phyloP scores from a whole-genome alignment of 2,329 filamentous ascomycete species.

The Cytospora chrysosperma region DNA sequence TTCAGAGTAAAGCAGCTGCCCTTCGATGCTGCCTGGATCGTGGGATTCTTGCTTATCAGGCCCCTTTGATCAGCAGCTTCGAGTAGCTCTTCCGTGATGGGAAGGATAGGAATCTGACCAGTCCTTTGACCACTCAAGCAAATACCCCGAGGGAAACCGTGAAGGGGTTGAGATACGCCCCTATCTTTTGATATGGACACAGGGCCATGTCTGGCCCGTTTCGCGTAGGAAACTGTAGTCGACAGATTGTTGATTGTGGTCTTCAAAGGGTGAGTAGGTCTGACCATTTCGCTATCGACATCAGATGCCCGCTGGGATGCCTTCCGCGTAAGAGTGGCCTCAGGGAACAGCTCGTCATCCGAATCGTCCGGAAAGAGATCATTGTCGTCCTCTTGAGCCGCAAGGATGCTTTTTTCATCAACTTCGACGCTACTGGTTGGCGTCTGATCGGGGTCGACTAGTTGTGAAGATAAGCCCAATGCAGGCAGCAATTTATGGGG shows the following conservation, averaged over 20 bases:
- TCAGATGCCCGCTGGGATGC: slow-evolving; percentile 16
- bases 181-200: neutral
- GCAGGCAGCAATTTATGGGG: slow-evolving; percentile 60
- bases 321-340: slow-evolving; percentile 29
- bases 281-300: slow-evolving; percentile 10
- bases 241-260: slow-evolving; percentile 17
- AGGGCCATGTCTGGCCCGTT: neutral
- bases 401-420: slow-evolving; percentile 60
- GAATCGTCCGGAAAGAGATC: slow-evolving; percentile 51
- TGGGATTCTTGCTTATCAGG: slow-evolving; percentile 35
- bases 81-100: slow-evolving; percentile 40
- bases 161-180: slow-evolving; percentile 16
- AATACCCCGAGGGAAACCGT: slow-evolving; percentile 38
- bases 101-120: slow-evolving; percentile 37
- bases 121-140: slow-evolving; percentile 43
- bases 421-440: slow-evolving; percentile 55
- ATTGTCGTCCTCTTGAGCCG: slow-evolving; percentile 44
- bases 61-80: slow-evolving; percentile 42
- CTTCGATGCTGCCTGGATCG: slow-evolving; percentile 25
- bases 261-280: neutral
- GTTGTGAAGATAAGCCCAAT: slow-evolving; percentile 40
- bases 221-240: neutral
- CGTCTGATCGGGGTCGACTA: slow-evolving; percentile 31
- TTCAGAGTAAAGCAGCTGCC: slow-evolving; percentile 6
- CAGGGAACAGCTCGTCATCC: slow-evolving; percentile 48